Base-by-base conservation (phyloP, 768 basidiomycete species). In the Trametopsis cervina region DNA sequence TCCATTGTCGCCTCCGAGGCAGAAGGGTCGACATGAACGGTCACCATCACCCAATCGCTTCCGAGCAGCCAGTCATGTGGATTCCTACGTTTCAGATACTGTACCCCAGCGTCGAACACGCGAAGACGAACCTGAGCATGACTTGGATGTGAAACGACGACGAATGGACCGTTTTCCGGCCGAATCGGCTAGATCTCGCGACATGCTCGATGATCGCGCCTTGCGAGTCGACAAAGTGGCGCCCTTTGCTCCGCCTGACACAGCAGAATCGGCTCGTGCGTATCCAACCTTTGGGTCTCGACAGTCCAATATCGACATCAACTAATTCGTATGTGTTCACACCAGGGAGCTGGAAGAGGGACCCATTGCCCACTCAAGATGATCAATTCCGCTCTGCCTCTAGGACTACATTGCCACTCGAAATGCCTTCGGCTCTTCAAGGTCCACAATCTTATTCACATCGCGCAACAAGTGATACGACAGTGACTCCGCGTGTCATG, bases 101-200 rank as follows among this genome's bases (percentile, higher is more conserved):
- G 33, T 57, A 4, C 55, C 62, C 4, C 50, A 56, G 43, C 45
- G 64, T 20, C 52, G 62, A 42, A 41, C 46, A 1, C 35, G 58
- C 15, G 59, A 61, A 17, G 40, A 20, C 10, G 55, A 57, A 11
- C 2, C 46, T 9, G 54, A 57, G 1, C 11, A 38, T 42, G 59
- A 58, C 3, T 47, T 4, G 21, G 52, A 54, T 6, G 13, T 48
- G 17, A 62, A 64, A 47, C 52, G 59, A 40, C 35, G 59, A 48
- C 58, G 62, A 21, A 18, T 63, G 21, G 54, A 60, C 13, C 53
- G 54, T 27, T 27, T 35, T n/a, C 9, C 38, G 9, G 26, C 20
- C 17, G 57, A 57, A 13, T 12, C 40, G 11, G 49, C 41, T 18
- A 20, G 44, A 3, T 26, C 44, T 43, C 54, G 45, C 12, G 43